Percentiles rank a stretch among this genome's conserved stretches.
Conservation (phyloP, 495 filamentous ascomycete genomes). For the Wilcoxina mikolae region DNA sequence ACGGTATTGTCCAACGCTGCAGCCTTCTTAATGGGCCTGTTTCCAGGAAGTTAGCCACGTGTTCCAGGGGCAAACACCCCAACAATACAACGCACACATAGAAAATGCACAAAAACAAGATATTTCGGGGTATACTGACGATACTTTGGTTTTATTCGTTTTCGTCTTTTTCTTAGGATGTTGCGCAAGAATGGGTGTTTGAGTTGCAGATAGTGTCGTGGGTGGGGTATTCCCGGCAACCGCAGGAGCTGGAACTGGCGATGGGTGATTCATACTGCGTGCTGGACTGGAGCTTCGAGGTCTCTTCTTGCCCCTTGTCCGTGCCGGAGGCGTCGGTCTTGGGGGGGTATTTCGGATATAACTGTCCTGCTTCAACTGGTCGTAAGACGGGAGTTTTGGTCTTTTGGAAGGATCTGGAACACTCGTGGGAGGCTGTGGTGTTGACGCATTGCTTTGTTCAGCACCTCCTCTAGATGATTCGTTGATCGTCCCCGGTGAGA, state of each 20-base stretch:
- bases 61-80: constrained; percentile 4
- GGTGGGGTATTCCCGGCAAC: constrained; percentile 6
- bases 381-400: constrained; percentile 17
- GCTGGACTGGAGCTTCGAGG: constrained; percentile 13
- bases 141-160: constrained; percentile 25
- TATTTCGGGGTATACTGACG: constrained; percentile 24
- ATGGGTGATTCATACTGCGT: constrained; percentile 11
- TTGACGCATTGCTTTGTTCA: not conserved
- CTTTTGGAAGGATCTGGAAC: not conserved
- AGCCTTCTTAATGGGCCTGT: constrained; percentile 25
- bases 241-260: constrained; percentile 16
- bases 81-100: constrained; percentile 1
- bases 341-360: constrained; percentile 25
- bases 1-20: constrained; percentile 18
- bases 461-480: not conserved
- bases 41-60: constrained; percentile 12
- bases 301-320: constrained; percentile 23
- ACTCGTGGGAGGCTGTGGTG: not conserved
- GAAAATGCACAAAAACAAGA: constrained; percentile 9
- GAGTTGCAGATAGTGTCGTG: constrained; percentile 10
- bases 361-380: constrained; percentile 23
- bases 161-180: constrained; percentile 27
- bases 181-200: constrained; percentile 9
- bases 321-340: constrained; percentile 8
- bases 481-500: not conserved